These are phyloP conservation scores for Trichoderma brevicompactum DNA, from an alignment of 2,329 filamentous ascomycete genomes.

Conservation along the genomic window DNA sequence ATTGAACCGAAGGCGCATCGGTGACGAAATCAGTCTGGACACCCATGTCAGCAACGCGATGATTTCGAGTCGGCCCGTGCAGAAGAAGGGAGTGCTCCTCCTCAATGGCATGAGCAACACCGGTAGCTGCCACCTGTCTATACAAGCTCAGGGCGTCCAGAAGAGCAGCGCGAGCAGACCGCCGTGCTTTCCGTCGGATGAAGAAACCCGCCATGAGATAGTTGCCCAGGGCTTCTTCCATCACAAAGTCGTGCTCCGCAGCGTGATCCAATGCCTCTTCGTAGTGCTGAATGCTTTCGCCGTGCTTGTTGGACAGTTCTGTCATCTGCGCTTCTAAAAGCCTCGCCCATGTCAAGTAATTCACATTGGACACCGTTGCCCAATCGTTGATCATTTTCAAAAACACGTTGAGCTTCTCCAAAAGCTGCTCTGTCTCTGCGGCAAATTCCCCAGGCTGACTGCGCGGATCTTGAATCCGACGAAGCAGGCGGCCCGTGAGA, in stretches of 20 bases:
- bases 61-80: slow-evolving; percentile 62
- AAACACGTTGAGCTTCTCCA: slow-evolving; percentile 58
- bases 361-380: slow-evolving; percentile 67
- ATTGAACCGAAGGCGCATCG: slow-evolving; percentile 58
- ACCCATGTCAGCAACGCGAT: slow-evolving; percentile 63
- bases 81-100: slow-evolving; percentile 70
- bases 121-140: slow-evolving; percentile 69
- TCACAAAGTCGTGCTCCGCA: slow-evolving; percentile 65
- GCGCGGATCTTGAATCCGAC: slow-evolving; percentile 54
- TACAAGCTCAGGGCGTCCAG: slow-evolving; percentile 71
- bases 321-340: slow-evolving; percentile 70
- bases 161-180: slow-evolving; percentile 71
- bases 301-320: slow-evolving; percentile 63
- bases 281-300: slow-evolving; percentile 64
- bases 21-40: slow-evolving; percentile 73
- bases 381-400: slow-evolving; percentile 67
- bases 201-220: slow-evolving; percentile 76
- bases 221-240: slow-evolving; percentile 75
- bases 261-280: slow-evolving; percentile 75
- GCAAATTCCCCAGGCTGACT: slow-evolving; percentile 49
- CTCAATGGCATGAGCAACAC: slow-evolving; percentile 70
- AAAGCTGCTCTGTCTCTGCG: slow-evolving; percentile 51
- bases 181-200: slow-evolving; percentile 64
- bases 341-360: slow-evolving; percentile 72
- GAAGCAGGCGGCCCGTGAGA: slow-evolving; percentile 56